These are phyloP conservation scores for Penicillium palitans DNA, from an alignment of 2,329 filamentous ascomycete species.

Conservation along the genomic window DNA sequence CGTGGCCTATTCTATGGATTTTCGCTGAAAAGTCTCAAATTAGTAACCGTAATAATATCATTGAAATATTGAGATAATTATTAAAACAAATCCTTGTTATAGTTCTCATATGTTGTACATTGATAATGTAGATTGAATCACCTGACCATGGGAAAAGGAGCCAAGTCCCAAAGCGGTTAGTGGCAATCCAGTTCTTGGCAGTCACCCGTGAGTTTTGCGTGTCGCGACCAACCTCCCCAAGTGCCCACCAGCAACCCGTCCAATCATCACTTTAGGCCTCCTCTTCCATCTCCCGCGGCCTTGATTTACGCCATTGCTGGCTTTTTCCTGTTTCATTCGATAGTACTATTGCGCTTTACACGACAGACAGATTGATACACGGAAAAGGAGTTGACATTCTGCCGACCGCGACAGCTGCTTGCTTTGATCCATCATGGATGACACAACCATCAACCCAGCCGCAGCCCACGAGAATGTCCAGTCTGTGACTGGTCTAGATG, in stretches of 20 bases:
- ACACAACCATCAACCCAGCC: constrained; percentile 30
- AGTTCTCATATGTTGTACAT: neutral
- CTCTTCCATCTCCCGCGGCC: constrained; percentile 17
- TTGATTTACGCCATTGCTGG: constrained; percentile 6
- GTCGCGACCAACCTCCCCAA: constrained; percentile 35
- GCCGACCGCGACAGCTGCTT: constrained; percentile 33
- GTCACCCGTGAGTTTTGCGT: constrained; percentile 36
- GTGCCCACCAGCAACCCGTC: constrained; percentile 26
- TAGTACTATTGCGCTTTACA: constrained; percentile 16
- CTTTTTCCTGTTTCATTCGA: constrained; percentile 5
- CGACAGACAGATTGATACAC: constrained; percentile 21
- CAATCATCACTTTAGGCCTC: constrained; percentile 23
- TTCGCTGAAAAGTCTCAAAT: too few species aligned
- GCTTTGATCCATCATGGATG: constrained; percentile 40
- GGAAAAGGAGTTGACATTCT: constrained; percentile 34
- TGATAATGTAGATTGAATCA: neutral
- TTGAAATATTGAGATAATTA: neutral
- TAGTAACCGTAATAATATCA: neutral
- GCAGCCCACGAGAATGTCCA: constrained; percentile 33
- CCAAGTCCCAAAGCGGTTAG: constrained; percentile 20
- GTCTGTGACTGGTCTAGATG: constrained; percentile 28
- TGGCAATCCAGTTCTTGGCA: constrained; percentile 29
- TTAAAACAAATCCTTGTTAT: neutral
- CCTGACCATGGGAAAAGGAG: neutral
- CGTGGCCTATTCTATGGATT: neutral